phyloP scores from a whole-genome alignment of 495 filamentous ascomycete genomes.

The Friedmanniomyces endolithicus region DNA sequence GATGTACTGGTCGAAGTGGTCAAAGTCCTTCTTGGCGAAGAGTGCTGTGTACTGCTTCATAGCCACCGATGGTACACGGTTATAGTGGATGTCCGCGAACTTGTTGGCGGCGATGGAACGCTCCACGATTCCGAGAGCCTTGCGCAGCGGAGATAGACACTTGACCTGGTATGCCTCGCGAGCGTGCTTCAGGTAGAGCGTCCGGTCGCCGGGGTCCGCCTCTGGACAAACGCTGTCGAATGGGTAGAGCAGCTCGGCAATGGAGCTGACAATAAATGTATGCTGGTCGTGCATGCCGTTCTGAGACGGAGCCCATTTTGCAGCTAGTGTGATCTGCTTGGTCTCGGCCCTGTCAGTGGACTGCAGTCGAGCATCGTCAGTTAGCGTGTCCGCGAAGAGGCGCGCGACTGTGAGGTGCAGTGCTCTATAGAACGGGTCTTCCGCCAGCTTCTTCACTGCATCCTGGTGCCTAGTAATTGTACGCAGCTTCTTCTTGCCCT shows the following conservation, averaged over 20 bases:
- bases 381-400: constrained; percentile 38
- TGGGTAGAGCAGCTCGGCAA: constrained; percentile 37
- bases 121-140: constrained; percentile 37
- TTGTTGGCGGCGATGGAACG: constrained; percentile 30
- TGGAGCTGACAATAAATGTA: constrained; percentile 36
- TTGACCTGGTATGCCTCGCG: constrained; percentile 33
- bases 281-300: constrained; percentile 38
- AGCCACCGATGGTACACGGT: constrained; percentile 36
- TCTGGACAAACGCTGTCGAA: constrained; percentile 15
- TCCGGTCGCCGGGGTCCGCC: constrained; percentile 23
- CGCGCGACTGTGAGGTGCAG: constrained; percentile 36
- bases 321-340: constrained; percentile 34
- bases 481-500: constrained; percentile 20
- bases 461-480: constrained; percentile 26
- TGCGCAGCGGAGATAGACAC: constrained; percentile 32
- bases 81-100: constrained; percentile 35
- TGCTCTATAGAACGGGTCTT: constrained; percentile 30
- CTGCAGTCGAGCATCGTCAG: constrained; percentile 30
- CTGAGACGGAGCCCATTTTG: constrained; percentile 39
- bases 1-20: constrained; percentile 34
- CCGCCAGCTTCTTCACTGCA: constrained; percentile 24
- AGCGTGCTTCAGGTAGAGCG: constrained; percentile 35
- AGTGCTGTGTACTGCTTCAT: constrained; percentile 36
- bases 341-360: constrained; percentile 24
- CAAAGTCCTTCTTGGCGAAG: constrained; percentile 34